A percentile compares a stretch with the other conserved stretches of the same genome.
phyloP scores from a whole-genome alignment of 495 filamentous ascomycete species.

The Talaromyces adpressus region DNA sequence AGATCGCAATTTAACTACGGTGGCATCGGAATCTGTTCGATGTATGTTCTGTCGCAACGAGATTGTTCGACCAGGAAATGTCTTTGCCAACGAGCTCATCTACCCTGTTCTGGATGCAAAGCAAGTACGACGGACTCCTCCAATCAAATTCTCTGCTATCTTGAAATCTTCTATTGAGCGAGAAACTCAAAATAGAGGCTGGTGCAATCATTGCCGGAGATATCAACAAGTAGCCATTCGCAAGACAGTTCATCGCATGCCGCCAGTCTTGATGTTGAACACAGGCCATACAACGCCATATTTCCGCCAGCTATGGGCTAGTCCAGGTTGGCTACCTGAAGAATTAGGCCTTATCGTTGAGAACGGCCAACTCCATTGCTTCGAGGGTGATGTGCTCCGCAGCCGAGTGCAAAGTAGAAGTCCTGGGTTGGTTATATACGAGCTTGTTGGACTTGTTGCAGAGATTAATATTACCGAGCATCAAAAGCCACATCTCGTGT shows the following conservation, averaged over 20 bases:
- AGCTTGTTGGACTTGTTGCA: conserved; percentile 82
- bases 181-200: conserved; percentile 74
- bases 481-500: conserved; percentile 85
- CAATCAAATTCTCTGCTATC: conserved; percentile 69
- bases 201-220: conserved; percentile 80
- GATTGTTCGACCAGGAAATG: conserved; percentile 56
- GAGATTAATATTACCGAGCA: conserved; percentile 79
- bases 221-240: conserved; percentile 76
- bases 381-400: conserved; percentile 71
- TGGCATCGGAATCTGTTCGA: conserved; percentile 53
- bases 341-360: conserved; percentile 86
- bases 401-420: conserved; percentile 53
- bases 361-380: conserved; percentile 77
- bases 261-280: conserved; percentile 79
- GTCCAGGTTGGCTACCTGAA: conserved; percentile 82
- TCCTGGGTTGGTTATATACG: conserved; percentile 69
- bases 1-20: conserved; percentile 51
- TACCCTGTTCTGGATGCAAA: conserved; percentile 57
- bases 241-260: conserved; percentile 71
- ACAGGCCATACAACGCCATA: conserved; percentile 64
- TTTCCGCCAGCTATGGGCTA: conserved; percentile 73
- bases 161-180: conserved; percentile 82
- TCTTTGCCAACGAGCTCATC: conserved; percentile 73
- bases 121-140: conserved; percentile 43
- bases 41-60: conserved; percentile 82